These are phyloP conservation scores for Pleurotus giganteus DNA, from an alignment of 768 basidiomycete species.

Conservation along the genomic window DNA sequence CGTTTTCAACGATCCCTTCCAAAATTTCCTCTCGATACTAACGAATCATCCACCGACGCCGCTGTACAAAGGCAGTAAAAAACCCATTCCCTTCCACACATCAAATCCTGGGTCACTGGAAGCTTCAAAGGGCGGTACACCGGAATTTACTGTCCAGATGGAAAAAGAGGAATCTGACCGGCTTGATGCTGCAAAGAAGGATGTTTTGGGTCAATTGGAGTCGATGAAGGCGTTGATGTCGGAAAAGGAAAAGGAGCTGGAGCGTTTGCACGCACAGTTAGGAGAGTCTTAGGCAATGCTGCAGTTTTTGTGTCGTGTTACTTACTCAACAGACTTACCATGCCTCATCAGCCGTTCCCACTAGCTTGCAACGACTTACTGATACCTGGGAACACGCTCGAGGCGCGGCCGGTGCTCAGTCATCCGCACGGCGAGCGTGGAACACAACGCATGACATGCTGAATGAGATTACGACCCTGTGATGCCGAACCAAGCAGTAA, in stretches of 20 bases:
- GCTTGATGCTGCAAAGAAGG: constrained; percentile 72
- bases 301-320: background rate
- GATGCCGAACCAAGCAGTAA: background rate
- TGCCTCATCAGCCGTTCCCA: too few relatives aligned
- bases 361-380: too few relatives aligned
- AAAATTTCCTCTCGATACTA: constrained; percentile 79
- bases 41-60: constrained; percentile 82
- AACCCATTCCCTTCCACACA: constrained; percentile 70
- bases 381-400: too few relatives aligned
- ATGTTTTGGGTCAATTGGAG: constrained; percentile 74
- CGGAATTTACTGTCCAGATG: constrained; percentile 85
- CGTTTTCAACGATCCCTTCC: constrained; percentile 92
- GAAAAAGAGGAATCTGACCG: constrained; percentile 83
- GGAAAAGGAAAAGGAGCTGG: constrained; percentile 82
- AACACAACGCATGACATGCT: too few relatives aligned
- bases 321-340: background rate
- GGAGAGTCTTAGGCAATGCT: constrained; percentile 12
- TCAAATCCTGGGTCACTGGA: constrained; percentile 54
- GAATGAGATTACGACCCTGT: background rate
- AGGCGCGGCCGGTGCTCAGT: too few relatives aligned
- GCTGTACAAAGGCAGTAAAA: constrained; percentile 60
- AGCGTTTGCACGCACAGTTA: constrained; percentile 61
- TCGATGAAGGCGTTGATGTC: constrained; percentile 63
- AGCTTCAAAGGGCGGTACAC: constrained; percentile 63
- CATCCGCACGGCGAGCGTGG: too few relatives aligned